Conservation (phyloP, 2,329 filamentous ascomycete genomes). For the Periconia sp. region DNA sequence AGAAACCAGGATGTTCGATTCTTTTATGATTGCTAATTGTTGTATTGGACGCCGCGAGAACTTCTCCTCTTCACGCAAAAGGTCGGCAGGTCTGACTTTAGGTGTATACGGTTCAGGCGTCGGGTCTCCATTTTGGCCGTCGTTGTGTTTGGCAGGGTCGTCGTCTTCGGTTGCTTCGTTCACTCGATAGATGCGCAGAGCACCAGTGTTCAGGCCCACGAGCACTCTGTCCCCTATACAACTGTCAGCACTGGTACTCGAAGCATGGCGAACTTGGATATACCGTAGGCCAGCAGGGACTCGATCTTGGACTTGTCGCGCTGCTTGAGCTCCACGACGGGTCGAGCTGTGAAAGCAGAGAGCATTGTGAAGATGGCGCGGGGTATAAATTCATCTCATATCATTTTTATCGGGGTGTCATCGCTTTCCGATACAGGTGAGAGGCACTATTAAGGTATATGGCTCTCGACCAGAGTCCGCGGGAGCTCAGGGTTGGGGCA, state of each 20-base stretch:
- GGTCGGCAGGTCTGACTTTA: slow-evolving; percentile 64
- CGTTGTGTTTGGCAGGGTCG: slow-evolving; percentile 36
- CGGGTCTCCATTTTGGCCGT: slow-evolving; percentile 31
- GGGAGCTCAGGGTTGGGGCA: slow-evolving; percentile 13
- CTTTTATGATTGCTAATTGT: slow-evolving; percentile 93
- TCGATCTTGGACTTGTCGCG: slow-evolving; percentile 98
- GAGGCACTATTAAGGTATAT: not conserved
- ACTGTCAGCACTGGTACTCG: slow-evolving; percentile 19
- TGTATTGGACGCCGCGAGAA: slow-evolving; percentile 90
- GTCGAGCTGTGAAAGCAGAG: slow-evolving; percentile 93
- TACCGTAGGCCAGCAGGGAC: slow-evolving; percentile 88
- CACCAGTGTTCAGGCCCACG: slow-evolving; percentile 87
- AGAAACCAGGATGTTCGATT: slow-evolving; percentile 87
- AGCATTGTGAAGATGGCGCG: slow-evolving; percentile 64
- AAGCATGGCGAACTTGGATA: slow-evolving; percentile 10
- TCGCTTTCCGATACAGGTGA: slow-evolving; percentile 2
- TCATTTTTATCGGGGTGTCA: slow-evolving; percentile 17
- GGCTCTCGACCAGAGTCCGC: slow-evolving; percentile 3
- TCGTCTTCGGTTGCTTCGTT: slow-evolving; percentile 63
- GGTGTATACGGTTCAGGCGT: slow-evolving; percentile 47
- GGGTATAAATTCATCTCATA: slow-evolving; percentile 15
- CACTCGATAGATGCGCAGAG: slow-evolving; percentile 85
- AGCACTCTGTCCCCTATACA: slow-evolving; percentile 78
- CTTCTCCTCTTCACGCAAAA: slow-evolving; percentile 88
- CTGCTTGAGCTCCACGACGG: slow-evolving; percentile 94